Evolutionary conservation across 2,329 filamentous ascomycete species (phyloP), one percentile per base, ranked within the genome.

Genomic region (Fusarium clavum): DNA sequence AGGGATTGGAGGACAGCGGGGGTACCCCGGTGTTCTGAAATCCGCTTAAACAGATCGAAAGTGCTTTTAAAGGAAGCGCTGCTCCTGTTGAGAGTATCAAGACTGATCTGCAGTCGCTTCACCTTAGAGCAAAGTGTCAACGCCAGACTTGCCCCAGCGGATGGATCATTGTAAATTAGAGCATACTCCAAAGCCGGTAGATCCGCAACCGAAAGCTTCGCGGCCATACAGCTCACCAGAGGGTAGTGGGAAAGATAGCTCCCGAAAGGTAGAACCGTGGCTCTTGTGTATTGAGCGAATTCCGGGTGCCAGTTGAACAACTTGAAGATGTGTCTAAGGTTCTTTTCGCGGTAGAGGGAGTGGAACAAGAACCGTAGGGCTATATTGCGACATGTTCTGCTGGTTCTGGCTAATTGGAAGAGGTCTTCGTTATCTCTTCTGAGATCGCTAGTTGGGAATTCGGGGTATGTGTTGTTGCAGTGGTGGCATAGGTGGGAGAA

Each of bases 231-330:
- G 3, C 4, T 25, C 6, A 20, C 5, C 16, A 47, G 18, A 14
- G 1, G n/a, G n/a, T n/a, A n/a, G n/a, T n/a, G n/a, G n/a, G n/a
- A n/a, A n/a, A n/a, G n/a, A n/a, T n/a, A n/a, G n/a, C 34, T n/a
- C 18, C 2, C 4, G 10, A 38, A 38, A 12, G 34, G 34, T 4
- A 38, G 34, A 7, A 8, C n/a, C n/a, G n/a, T n/a, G n/a, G 18
- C 34, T 38, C 8, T 9, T 22, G 25, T 20, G 4, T 2, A 16
- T 11, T 6, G 9, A 2, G 25, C 2, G 0, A 30, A 5, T 0
- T 30, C 2, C 13, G 7, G 27, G 1, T 22, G 46, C 10, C 4
- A 30, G 5, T 22, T 20, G 4, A 48, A 7, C 6, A 48, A 11
- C 3, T 30, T 30, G 27, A 48, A 22, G 0, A 27, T 22, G 13